Evolutionary conservation across 208 protist species (phyloP), one percentile per base, ranked within the genome.

Genomic region (Acanthamoeba sp.): DNA sequence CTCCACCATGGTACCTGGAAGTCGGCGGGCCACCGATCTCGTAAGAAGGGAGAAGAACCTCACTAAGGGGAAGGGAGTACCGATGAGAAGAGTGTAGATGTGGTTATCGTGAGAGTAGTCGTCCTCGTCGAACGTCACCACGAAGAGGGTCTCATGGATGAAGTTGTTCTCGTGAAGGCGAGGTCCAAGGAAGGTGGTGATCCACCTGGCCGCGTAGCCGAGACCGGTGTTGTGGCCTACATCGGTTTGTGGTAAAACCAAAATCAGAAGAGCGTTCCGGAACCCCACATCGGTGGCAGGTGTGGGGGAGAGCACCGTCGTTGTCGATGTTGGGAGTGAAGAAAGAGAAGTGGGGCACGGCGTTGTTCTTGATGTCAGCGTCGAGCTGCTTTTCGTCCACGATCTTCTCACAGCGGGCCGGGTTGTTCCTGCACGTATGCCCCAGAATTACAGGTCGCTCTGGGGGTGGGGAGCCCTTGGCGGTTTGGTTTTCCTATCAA

Each of bases 51-150:
- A n/a, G n/a, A n/a, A n/a, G n/a, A n/a, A n/a, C n/a, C n/a, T n/a
- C n/a, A n/a, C n/a, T n/a, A n/a, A n/a, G n/a, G n/a, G 3, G 38
- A 14, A 36, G 73, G 24, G 2, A 10, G 32, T 42, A 84, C 73
- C 73, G 20, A 84, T 2, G 24, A 84, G 73, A 20, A 84, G 73
- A 16, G 73, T 84, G 29, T 84, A 84, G 29, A 84, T 84, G 73
- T 50, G 73, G 36, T 84, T 84, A 16, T 66, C 59, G 59, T 66
- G 59, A 6, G 59, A 24, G 59, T 66, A 66, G n/a, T 66, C 59
- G n/a, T 66, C 59, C 59, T 66, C 59, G n/a, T 66, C 59, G 59
- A 66, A 66, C 7, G 59, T 66, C 27, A 66, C 59, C 59, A 66
- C 59, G 59, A 66, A 66, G 59, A 66, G 59, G n/a, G 59, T 66